phyloP scores from a whole-genome alignment of 371 early-diverging fungal species.

The Zancudomyces culisetae region DNA sequence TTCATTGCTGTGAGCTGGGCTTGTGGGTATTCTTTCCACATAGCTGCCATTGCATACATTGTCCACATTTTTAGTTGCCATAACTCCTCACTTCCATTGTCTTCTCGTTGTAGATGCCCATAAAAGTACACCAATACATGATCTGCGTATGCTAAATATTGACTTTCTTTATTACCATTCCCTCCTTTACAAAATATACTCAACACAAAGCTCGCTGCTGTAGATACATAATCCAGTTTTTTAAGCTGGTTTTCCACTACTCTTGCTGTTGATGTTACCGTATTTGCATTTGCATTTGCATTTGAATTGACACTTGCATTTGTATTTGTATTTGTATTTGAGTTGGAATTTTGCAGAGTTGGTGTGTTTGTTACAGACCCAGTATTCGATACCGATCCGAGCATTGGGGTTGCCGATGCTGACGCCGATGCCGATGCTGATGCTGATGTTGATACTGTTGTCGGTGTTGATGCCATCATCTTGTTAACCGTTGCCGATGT shows the following conservation, averaged over 20 bases:
- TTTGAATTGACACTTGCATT: too few species aligned
- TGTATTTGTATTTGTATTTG: too few species aligned
- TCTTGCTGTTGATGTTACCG: not conserved
- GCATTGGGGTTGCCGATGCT: not conserved
- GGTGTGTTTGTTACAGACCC: too few species aligned
- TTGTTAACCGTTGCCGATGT: constrained; percentile 32
- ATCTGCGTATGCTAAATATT: constrained; percentile 51
- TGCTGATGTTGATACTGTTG: not conserved
- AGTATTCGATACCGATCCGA: not conserved
- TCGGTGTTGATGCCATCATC: not conserved
- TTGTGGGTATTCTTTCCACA: constrained; percentile 58
- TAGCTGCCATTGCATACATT: constrained; percentile 64
- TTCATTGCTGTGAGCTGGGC: constrained; percentile 40
- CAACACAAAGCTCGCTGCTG: constrained; percentile 86
- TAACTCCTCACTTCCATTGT: constrained; percentile 23
- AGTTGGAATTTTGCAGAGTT: too few species aligned
- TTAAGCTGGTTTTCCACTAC: not conserved
- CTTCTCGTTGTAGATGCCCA: constrained; percentile 19
- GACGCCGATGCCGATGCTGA: not conserved
- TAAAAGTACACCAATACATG: constrained; percentile 22
- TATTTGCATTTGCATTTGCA: too few species aligned
- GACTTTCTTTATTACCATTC: constrained; percentile 36
- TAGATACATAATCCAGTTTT: constrained; percentile 39
- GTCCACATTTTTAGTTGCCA: constrained; percentile 81
- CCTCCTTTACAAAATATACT: constrained; percentile 72